Evolutionary conservation across 192 early-diverging fungal species (phyloP).

Genomic region (Martensiomyces pterosporus): DNA sequence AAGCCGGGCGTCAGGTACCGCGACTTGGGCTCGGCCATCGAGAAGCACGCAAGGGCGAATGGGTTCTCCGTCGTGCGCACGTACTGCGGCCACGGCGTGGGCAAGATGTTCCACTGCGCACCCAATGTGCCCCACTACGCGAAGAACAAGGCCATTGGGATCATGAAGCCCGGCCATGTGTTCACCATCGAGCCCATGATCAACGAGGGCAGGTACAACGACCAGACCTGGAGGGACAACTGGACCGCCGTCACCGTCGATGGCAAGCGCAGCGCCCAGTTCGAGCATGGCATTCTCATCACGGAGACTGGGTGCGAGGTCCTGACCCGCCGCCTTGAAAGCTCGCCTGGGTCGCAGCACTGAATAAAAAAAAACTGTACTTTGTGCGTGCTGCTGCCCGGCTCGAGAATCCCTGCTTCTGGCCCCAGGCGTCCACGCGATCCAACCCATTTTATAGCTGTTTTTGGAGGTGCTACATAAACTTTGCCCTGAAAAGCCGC

Average conservation of each 20-base stretch:
- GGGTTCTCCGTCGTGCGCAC: conserved; percentile 90
- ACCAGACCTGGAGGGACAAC: conserved; percentile 70
- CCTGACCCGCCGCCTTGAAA: conserved; percentile 53
- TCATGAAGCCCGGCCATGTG: conserved; percentile 90
- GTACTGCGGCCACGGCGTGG: conserved; percentile 92
- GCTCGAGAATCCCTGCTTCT: too few species aligned
- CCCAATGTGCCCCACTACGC: conserved; percentile 95
- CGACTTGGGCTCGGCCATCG: conserved; percentile 87
- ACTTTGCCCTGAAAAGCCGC: too few species aligned
- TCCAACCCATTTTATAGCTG: too few species aligned
- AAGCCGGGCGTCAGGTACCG: conserved; percentile 90
- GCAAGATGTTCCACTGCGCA: conserved; percentile 81
- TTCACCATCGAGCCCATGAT: conserved; percentile 99
- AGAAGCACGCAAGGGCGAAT: conserved; percentile 75
- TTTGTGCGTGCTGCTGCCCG: too few species aligned
- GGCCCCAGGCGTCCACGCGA: too few species aligned
- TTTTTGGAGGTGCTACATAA: too few species aligned
- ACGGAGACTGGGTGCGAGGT: conserved; percentile 91
- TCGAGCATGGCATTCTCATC: conserved; percentile 93
- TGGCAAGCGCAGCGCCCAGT: conserved; percentile 94
- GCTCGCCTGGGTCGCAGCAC: conserved; percentile 35
- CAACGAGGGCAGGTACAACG: conserved; percentile 72
- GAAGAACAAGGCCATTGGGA: conserved; percentile 92
- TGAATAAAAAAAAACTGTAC: too few species aligned
- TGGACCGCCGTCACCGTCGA: conserved; percentile 92